Conservation (phyloP, 768 basidiomycete species). For the Clitopilus hobsonii region DNA sequence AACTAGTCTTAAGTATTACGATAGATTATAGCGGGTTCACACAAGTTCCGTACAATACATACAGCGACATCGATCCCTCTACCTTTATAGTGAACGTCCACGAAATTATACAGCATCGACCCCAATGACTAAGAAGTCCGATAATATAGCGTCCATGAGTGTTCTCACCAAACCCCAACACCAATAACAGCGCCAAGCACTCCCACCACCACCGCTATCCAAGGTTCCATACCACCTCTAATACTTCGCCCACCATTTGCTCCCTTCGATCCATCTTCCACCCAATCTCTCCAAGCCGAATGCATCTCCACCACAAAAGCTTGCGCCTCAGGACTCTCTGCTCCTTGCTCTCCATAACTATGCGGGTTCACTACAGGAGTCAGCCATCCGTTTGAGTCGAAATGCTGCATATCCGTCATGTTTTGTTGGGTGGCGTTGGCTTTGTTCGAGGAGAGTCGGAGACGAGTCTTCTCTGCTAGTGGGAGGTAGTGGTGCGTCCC, state of each 20-base stretch:
- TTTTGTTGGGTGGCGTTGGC: slow-evolving; percentile 10
- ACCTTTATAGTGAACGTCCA: neutral
- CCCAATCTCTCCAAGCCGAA: slow-evolving; percentile 76
- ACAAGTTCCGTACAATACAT: too few relatives aligned
- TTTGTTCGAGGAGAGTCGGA: slow-evolving; percentile 24
- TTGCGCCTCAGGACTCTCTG: slow-evolving; percentile 67
- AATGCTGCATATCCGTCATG: slow-evolving; percentile 32
- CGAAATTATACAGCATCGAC: neutral
- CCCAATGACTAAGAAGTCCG: too few relatives aligned
- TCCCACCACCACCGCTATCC: neutral
- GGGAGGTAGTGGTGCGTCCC: slow-evolving; percentile 46
- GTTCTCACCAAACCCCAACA: neutral
- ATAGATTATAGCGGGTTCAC: too few relatives aligned
- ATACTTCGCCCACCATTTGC: slow-evolving; percentile 29
- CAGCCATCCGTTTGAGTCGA: slow-evolving; percentile 61
- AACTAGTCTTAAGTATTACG: too few relatives aligned
- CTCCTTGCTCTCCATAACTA: slow-evolving; percentile 39
- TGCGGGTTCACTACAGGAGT: slow-evolving; percentile 75
- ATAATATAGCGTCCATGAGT: too few relatives aligned
- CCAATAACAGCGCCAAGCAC: neutral
- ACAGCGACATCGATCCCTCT: too few relatives aligned
- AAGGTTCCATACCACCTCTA: neutral
- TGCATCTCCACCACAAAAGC: slow-evolving; percentile 77
- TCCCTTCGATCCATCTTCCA: slow-evolving; percentile 46
- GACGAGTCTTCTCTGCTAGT: slow-evolving; percentile 52